phyloP scores from a whole-genome alignment of 2,329 filamentous ascomycete species.

The Colletotrichum higginsianum region DNA sequence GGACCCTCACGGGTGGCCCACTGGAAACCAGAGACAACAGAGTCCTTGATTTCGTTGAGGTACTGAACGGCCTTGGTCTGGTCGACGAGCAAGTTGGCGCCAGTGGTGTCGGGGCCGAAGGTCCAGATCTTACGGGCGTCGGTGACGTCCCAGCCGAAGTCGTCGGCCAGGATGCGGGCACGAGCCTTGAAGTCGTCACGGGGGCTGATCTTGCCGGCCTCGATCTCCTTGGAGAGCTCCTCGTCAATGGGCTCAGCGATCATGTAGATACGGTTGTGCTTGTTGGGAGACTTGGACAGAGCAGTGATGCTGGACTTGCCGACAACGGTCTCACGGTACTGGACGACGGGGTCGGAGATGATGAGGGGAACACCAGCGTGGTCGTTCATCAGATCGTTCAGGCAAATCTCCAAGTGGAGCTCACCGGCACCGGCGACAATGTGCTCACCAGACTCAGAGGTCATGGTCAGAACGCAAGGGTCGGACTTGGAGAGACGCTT shows the following conservation, averaged over 20 bases:
- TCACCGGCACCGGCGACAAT: slow-evolving; percentile 99
- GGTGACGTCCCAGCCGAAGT: slow-evolving; percentile 99
- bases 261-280: slow-evolving; percentile 99
- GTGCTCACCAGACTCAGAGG: slow-evolving; percentile 96
- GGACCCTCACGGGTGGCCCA: slow-evolving; percentile 99
- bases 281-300: slow-evolving; percentile 99
- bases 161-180: slow-evolving; percentile 95
- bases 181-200: slow-evolving; percentile 99
- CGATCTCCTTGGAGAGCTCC: slow-evolving; percentile 92
- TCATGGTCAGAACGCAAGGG: slow-evolving; percentile 94
- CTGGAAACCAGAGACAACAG: slow-evolving; percentile 99
- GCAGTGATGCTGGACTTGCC: slow-evolving; percentile 92
- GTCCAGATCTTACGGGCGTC: slow-evolving; percentile 99
- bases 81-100: slow-evolving; percentile 98
- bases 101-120: slow-evolving; percentile 97
- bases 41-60: slow-evolving; percentile 99
- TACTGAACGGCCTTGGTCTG: slow-evolving; percentile 99
- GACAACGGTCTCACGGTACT: slow-evolving; percentile 97
- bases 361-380: slow-evolving; percentile 98
- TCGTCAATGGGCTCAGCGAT: slow-evolving; percentile 91
- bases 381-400: slow-evolving; percentile 99
- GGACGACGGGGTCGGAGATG: slow-evolving; percentile 97
- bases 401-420: slow-evolving; percentile 99
- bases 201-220: slow-evolving; percentile 90
- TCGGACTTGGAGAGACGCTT: slow-evolving; percentile 99